Base-by-base conservation (phyloP, 139 green algal genomes). In the Picochlorum sp. region DNA sequence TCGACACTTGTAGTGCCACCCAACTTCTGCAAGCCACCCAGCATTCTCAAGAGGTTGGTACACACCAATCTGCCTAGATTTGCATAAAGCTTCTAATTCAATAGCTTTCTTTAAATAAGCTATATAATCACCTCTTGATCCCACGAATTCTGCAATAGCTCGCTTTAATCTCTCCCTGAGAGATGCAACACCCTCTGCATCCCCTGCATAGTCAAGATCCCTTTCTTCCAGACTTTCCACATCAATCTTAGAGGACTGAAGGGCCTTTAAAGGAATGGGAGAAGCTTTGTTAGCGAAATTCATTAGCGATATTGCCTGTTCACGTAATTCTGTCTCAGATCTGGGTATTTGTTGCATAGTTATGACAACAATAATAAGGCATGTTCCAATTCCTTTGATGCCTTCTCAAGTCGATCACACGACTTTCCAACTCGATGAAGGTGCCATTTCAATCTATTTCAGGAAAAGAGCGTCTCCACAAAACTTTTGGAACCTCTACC, bases 401-500 rank as follows among this genome's bases (percentile, higher is more conserved):
- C 69, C 49, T 87, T 68, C 23, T 81, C 76, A 16, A 90, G 71
- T 45, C 66, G 76, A 45, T 83, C 69, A 11, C 74, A 72, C 9
- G 72, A 34, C 55, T 49, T 58, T 16, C 64, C 70, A 30, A 77
- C 70, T n/a, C 67, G 69, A 63, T 81, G 64, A 26, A 62, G 72
- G 30, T 70, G 55, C 65, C 65, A 87, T 44, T 55, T 67, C 32
- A 88, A 54, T 4, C 80, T 61, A 0, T 44, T 38, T 77, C 68
- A 37, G 83, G 74, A 26, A 84, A 73, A 11, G 84, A 76, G 14
- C 75, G 51, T 14, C 69, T 66, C 90, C 90, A 96, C 63, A 95
- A 49, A 24, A 76, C 65, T 20, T 85, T 70, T 0, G 88, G 88
- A 26, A 96, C 82, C 75, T 92, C 79, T 65, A 96, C 90, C 66